These are phyloP conservation scores for Xylariomycetidae sp. DNA, from an alignment of 2,329 filamentous ascomycete genomes.

Conservation along the genomic window DNA sequence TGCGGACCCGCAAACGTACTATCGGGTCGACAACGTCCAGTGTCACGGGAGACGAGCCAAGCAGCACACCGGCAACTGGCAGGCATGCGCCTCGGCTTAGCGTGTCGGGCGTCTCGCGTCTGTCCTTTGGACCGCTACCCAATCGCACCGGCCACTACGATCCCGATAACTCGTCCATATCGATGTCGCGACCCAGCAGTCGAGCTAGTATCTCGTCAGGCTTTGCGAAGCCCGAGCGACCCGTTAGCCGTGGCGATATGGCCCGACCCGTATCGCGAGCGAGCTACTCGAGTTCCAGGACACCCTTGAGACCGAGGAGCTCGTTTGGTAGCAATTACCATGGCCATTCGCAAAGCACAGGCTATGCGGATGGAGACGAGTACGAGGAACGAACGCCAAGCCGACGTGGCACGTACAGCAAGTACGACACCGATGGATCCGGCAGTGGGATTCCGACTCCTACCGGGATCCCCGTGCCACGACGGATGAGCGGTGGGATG, in stretches of 20 bases:
- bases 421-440: slow-evolving; percentile 36
- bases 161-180: slow-evolving; percentile 31
- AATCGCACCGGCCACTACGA: slow-evolving; percentile 43
- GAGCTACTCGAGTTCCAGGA: slow-evolving; percentile 54
- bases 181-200: slow-evolving; percentile 64
- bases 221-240: slow-evolving; percentile 38
- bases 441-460: slow-evolving; percentile 35
- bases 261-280: slow-evolving; percentile 61
- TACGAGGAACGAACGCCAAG: slow-evolving; percentile 49
- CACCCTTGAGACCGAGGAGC: slow-evolving; percentile 63
- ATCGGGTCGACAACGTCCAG: slow-evolving; percentile 50
- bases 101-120: slow-evolving; percentile 54
- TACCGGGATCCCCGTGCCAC: slow-evolving; percentile 43
- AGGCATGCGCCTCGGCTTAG: slow-evolving; percentile 55
- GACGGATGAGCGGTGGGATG: slow-evolving; percentile 37
- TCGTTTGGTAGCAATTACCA: slow-evolving; percentile 62
- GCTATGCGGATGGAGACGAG: slow-evolving; percentile 48
- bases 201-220: slow-evolving; percentile 57
- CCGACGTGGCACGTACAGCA: slow-evolving; percentile 47
- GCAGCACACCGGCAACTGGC: slow-evolving; percentile 36
- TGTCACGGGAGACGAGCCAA: slow-evolving; percentile 44
- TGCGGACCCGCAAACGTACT: slow-evolving; percentile 65
- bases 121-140: slow-evolving; percentile 58
- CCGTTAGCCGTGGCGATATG: slow-evolving; percentile 48
- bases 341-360: slow-evolving; percentile 48